phyloP scores from a whole-genome alignment of 163 green algal genomes.

The Chlamydomonas reinhardtii region DNA sequence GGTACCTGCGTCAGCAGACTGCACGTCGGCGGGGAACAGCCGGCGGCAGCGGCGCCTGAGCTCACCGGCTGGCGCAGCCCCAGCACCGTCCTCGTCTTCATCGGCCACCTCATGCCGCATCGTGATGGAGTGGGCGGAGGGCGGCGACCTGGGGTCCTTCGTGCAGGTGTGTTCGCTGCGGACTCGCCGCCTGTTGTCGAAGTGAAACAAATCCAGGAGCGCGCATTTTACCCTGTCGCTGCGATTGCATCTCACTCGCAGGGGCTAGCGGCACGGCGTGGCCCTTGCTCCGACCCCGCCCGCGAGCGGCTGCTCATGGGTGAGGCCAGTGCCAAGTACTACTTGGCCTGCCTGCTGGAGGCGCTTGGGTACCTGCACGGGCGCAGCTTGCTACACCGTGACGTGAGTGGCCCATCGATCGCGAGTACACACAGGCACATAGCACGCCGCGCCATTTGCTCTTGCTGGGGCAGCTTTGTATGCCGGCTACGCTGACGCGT shows the following conservation, averaged over 20 bases:
- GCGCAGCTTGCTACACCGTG: slow-evolving; percentile 15
- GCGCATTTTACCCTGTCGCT: no score
- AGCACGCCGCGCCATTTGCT: not conserved
- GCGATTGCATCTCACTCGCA: not conserved
- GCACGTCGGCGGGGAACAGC: no score
- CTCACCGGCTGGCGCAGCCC: not conserved
- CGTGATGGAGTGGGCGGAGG: slow-evolving; percentile 47
- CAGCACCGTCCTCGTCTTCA: not conserved
- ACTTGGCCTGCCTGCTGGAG: slow-evolving; percentile 39
- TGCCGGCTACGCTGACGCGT: no score
- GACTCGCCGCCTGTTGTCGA: not conserved
- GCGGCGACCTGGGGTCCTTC: slow-evolving; percentile 29
- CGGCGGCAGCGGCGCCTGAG: not conserved
- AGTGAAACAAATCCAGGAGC: no score
- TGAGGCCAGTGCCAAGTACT: slow-evolving; percentile 34
- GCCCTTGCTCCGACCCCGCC: not conserved
- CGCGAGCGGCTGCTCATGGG: slow-evolving; percentile 45
- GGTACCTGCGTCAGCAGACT: not conserved
- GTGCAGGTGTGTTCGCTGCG: not conserved
- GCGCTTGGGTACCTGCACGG: slow-evolving; percentile 39
- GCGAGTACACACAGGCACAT: not conserved
- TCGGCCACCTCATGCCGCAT: slow-evolving; percentile 2
- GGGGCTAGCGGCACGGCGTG: slow-evolving; percentile 5
- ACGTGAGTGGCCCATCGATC: not conserved
- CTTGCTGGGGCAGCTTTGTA: no score